Percentiles rank a stretch among this genome's conserved stretches.
These are phyloP conservation scores for Tolypocladium pustulatum DNA, from an alignment of 2,329 filamentous ascomycete species.

Conservation along the genomic window DNA sequence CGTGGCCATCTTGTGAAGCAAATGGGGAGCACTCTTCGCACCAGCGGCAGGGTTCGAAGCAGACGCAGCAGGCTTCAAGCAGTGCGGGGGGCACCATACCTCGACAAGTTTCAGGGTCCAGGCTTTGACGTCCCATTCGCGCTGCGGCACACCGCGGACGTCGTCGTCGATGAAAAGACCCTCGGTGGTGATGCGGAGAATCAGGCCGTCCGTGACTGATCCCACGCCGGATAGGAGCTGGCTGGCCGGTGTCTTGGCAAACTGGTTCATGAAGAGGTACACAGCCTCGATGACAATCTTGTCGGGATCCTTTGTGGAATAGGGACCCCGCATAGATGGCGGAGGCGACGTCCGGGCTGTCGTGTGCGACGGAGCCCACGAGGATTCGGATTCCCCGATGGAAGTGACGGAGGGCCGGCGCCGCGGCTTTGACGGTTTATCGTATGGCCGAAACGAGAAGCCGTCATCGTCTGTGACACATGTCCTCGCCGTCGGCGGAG, in stretches of 20 bases:
- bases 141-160: constrained; percentile 77
- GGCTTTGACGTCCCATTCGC: constrained; percentile 97
- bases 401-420: constrained; percentile 59
- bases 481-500: constrained; percentile 43
- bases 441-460: constrained; percentile 70
- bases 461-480: constrained; percentile 53
- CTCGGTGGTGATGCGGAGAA: constrained; percentile 85
- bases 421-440: constrained; percentile 48
- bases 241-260: constrained; percentile 78
- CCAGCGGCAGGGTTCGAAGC: constrained; percentile 28
- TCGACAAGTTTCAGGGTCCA: constrained; percentile 94
- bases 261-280: constrained; percentile 84
- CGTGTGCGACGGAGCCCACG: constrained; percentile 75
- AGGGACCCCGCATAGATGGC: constrained; percentile 65
- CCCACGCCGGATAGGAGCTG: constrained; percentile 79
- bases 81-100: constrained; percentile 67
- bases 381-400: constrained; percentile 65
- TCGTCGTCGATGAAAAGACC: constrained; percentile 97
- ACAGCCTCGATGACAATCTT: constrained; percentile 95
- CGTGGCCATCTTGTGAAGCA: constrained; percentile 36
- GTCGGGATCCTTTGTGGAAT: constrained; percentile 80
- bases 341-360: constrained; percentile 78
- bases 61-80: constrained; percentile 31
- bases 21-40: constrained; percentile 28
- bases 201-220: constrained; percentile 81